Percentiles rank a stretch among this genome's conserved stretches.
Evolutionary conservation across 371 early-diverging fungal species (phyloP).

Genomic region (Apophysomyces variabilis): DNA sequence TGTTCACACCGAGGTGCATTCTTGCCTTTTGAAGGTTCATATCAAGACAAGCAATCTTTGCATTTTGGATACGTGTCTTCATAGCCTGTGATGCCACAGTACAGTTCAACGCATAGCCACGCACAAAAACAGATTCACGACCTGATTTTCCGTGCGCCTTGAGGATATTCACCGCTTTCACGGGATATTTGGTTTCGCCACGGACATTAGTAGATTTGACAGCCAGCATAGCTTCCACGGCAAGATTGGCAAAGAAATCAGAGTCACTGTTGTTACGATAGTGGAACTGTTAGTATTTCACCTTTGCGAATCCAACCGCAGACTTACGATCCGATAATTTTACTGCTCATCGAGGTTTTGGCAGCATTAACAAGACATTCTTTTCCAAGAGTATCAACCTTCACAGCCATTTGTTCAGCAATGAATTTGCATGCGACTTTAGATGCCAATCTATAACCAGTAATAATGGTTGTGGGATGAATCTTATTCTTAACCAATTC

Average conservation of each 20-base stretch:
- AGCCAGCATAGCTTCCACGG: constrained; percentile 94
- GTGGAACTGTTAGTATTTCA: background rate
- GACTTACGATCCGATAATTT: constrained; percentile 93
- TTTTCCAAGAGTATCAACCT: constrained; percentile 91
- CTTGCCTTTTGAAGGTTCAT: constrained; percentile 99
- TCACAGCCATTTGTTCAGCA: constrained; percentile 93
- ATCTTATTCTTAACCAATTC: constrained; percentile 98
- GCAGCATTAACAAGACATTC: constrained; percentile 97
- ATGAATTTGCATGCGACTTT: constrained; percentile 99
- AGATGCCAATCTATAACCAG: constrained; percentile 97
- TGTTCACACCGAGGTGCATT: constrained; percentile 98
- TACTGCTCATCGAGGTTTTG: constrained; percentile 98
- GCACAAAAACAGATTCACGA: constrained; percentile 89
- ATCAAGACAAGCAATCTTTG: constrained; percentile 99
- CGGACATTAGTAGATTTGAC: constrained; percentile 88
- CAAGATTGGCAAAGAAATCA: constrained; percentile 96
- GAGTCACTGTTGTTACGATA: constrained; percentile 68
- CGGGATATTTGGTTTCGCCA: constrained; percentile 94
- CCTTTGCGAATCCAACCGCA: background rate
- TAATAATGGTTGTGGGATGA: constrained; percentile 98
- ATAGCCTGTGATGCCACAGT: constrained; percentile 98
- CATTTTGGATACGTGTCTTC: constrained; percentile 85
- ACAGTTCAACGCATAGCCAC: constrained; percentile 99
- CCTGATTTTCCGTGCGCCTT: constrained; percentile 99
- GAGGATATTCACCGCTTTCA: constrained; percentile 98